These are phyloP conservation scores for Ganoderma sp. DNA, from an alignment of 1,284 basidiomycete species.

Conservation along the genomic window DNA sequence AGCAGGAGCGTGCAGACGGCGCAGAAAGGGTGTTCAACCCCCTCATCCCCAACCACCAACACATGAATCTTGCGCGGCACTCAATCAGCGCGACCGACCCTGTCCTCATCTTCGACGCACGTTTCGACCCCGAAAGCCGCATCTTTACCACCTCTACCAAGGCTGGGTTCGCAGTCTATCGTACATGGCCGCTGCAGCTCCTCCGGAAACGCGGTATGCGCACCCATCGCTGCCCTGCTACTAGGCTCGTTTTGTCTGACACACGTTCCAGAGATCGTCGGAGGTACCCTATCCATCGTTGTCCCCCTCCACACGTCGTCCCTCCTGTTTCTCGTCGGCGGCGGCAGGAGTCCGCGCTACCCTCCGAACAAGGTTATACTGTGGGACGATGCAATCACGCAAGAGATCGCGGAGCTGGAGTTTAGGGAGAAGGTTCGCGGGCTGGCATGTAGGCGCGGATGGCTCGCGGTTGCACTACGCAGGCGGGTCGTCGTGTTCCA, in stretches of 20 bases:
- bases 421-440: constrained; percentile 89
- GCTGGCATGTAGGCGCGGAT: constrained; percentile 78
- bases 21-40: constrained; percentile 14
- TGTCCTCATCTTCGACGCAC: constrained; percentile 77
- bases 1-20: constrained; percentile 16
- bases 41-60: constrained; percentile 33
- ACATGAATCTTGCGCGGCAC: constrained; percentile 90
- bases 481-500: constrained; percentile 83
- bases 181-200: constrained; percentile 77
- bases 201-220: constrained; percentile 79
- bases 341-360: constrained; percentile 89
- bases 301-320: constrained; percentile 86
- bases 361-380: constrained; percentile 94
- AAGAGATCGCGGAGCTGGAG: constrained; percentile 88
- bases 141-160: constrained; percentile 87
- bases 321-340: constrained; percentile 88
- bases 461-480: constrained; percentile 84
- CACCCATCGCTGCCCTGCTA: background rate
- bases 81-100: constrained; percentile 82
- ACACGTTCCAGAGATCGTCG: constrained; percentile 63
- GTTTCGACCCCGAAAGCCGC: constrained; percentile 77
- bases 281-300: constrained; percentile 79
- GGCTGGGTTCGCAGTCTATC: constrained; percentile 88
- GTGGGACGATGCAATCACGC: constrained; percentile 81
- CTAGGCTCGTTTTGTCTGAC: background rate